Evolutionary conservation across 352 stramenopile species (phyloP), one percentile per base, ranked within the genome.

Genomic region (Thraustochytrium striatum): DNA sequence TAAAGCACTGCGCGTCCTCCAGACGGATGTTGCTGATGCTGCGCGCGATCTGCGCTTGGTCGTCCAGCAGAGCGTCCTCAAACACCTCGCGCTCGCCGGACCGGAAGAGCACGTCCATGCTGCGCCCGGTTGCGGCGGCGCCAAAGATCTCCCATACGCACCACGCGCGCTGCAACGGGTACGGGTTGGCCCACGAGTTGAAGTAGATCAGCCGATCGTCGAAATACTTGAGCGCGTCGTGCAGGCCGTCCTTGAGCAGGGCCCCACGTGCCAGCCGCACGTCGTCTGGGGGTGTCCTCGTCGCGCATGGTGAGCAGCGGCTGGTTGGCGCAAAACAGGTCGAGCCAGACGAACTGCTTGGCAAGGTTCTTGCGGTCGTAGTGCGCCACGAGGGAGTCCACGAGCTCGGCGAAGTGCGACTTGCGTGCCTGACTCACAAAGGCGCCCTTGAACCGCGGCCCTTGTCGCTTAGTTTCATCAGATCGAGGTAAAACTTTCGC

Each of bases 371-470:
- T 8, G 28, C 5, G 0, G 19, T 39, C n/a, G 38, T 53, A 70
- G 38, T 70, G 9, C n/a, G 13, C 25, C 30, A 32, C 13, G 19
- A 70, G 61, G 3, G n/a, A n/a, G 38, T 5, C 0, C 30, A 70
- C 61, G 7, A 70, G 28, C 9, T 70, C 61, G 7, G 38, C 8
- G 30, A 70, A 70, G 5, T 35, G 21, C 16, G 38, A 52, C 61
- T 70, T 70, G 61, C 61, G 61, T n/a, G 61, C 61, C 61, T 70
- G 61, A 21, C n/a, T 41, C 8, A 70, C 38, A 35, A 70, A 70
- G 61, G 61, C 61, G 61, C 61, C 61, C 30, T 70, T 8, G 28
- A 70, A 70, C 32, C n/a, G 61, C 9, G 5, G 38, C 9, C 61
- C 61, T 1, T 52, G 33, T 5, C n/a, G 21, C 9, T 35, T 8